Evolutionary conservation across 1,284 basidiomycete species (phyloP), one percentile per base, ranked within the genome.

Genomic region (Amylostereum chailletii): DNA sequence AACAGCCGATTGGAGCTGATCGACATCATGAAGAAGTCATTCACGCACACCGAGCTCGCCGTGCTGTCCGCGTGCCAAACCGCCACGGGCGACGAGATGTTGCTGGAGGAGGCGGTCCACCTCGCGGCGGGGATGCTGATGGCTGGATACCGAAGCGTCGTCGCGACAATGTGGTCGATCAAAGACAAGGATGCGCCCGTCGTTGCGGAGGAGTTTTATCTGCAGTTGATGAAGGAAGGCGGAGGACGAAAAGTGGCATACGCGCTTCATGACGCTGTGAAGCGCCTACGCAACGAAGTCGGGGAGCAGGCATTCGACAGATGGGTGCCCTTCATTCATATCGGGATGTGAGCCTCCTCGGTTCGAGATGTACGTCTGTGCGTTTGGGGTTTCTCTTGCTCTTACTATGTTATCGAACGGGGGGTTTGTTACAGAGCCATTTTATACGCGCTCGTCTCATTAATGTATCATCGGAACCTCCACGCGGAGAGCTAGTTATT

Each of bases 91-190:
- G 48, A 45, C 34, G 42, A 38, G 34, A 33, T 36, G 8, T 8
- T 29, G 8, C 42, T 42, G 8, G 48, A 45, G n/a, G 48, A 49
- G 33, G 41, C 48, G 6, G 34, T 44, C 6, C 59, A 61, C 46
- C 56, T 62, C 11, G 60, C 60, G 2, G 59, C 59, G 27, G 56
- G 55, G 29, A 51, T 62, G 61, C 52, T 56, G 31, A 51, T 58
- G 11, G 53, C 57, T 26, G 61, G 61, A 19, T 60, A 51, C 42
- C 49, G 49, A n/a, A 49, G 53, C 29, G 53, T 54, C n/a, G 47
- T 62, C 31, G 60, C 57, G 29, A 61, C 60, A 31, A 55, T 61
- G 56, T 62, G 61, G 61, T 55, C 53, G 6, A 58, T 59, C 27
- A 44, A 46, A 3, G 57, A 60, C 34, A 30, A 38, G 31, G 42